Base-by-base conservation (phyloP, 2,329 filamentous ascomycete genomes). In the Aspergillus tanneri region DNA sequence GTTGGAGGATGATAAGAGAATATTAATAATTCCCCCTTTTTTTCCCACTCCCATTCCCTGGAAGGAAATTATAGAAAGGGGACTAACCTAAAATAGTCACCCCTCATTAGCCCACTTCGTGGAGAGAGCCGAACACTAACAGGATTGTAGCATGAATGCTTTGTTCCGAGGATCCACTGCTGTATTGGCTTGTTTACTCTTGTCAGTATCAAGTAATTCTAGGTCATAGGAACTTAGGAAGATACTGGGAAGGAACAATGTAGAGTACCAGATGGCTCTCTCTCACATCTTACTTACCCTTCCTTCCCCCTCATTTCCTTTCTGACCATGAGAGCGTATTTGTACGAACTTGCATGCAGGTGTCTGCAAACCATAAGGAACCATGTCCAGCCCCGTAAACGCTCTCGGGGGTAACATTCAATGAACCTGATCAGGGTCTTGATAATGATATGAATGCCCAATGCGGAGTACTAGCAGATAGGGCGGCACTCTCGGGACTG, bases 111-210 rank as follows among this genome's bases (percentile, higher is more conserved):
- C 37, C 37, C 19, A 40, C 19, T 40, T 23, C 19, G 37, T 32
- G 28, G 18, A 40, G 22, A 40, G 37, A 40, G 37, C 37, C 37
- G 37, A 40, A 40, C 18, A 24, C 37, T 40, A 40, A 40, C n/a
- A 9, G 18, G 11, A 11, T n/a, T 24, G 22, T 22, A 16, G 30
- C n/a, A 34, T 18, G 30, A 18, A 34, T 34, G 8, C 30, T 34
- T 18, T 18, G 16, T 3, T 34, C 30, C 30, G 30, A 34, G 3
- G 30, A 34, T 18, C 30, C 30, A 34, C 30, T 18, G 30, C n/a
- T n/a, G n/a, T n/a, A 16, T 10, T 8, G 30, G 30, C 28, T 32
- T 32, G 12, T 14, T 32, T 12, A 32, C 28, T 32, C 28, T n/a
- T 4, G 28, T n/a, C 14, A 28, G 27, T n/a, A n/a, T n/a, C n/a